Evolutionary conservation across 129 eudicot species (phyloP).

Genomic region (Escallonia rubra): DNA sequence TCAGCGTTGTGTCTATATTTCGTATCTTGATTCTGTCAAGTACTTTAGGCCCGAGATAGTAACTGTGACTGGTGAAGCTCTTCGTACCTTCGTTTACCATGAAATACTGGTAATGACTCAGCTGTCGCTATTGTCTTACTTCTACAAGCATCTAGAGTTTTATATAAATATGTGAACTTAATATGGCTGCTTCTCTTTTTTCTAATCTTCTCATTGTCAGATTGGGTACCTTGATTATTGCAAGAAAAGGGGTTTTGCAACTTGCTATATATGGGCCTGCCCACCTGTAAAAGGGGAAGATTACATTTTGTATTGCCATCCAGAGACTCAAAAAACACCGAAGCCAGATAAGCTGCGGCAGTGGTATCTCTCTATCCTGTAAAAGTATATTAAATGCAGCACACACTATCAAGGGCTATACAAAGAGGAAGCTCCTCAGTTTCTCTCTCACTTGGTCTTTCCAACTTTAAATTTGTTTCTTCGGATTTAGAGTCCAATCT

Average conservation of each 20-base stretch:
- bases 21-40: constrained; percentile 88
- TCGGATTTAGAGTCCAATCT: too few relatives aligned
- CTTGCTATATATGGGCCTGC: constrained; percentile 95
- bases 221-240: constrained; percentile 91
- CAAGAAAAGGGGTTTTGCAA: constrained; percentile 73
- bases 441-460: too few relatives aligned
- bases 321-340: constrained; percentile 76
- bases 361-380: constrained; percentile 41
- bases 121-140: constrained; percentile 1
- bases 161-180: constrained; percentile 3
- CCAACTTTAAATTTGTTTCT: too few relatives aligned
- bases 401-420: too few relatives aligned
- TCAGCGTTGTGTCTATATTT: constrained; percentile 70
- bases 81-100: constrained; percentile 89
- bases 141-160: not conserved
- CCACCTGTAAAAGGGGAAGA: constrained; percentile 87
- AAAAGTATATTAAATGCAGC: too few relatives aligned
- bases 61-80: constrained; percentile 63
- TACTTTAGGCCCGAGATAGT: constrained; percentile 73
- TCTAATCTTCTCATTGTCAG: constrained; percentile 27
- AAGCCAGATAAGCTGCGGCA: constrained; percentile 63
- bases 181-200: not conserved
- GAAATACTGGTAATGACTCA: constrained; percentile 60
- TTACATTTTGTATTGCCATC: constrained; percentile 84
- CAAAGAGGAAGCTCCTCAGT: too few relatives aligned